Evolutionary conservation across 23 red algal species (phyloP), one percentile per base, ranked within the genome.

Genomic region (Gracilariopsis chorda): DNA sequence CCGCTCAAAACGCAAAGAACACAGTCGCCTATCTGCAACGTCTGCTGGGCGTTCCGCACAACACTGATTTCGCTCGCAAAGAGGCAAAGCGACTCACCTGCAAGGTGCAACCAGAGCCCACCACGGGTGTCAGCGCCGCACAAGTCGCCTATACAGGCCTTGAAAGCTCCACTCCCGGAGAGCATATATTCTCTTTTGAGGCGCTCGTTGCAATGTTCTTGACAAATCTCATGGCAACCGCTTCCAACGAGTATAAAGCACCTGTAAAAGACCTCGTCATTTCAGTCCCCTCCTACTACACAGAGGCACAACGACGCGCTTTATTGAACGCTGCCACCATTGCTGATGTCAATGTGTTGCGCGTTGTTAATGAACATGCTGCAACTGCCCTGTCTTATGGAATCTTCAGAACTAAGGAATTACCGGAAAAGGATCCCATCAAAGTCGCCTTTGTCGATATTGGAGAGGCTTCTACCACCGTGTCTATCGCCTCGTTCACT

Each of bases 391-490:
- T 99, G 21, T 78, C 91, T 20, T 99, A 99, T 67, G 97, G 97
- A 40, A 88, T 99, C 55, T 99, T 95, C 86, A 76, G 97, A 34
- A 87, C 97, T 19, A 91, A 62, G 55, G 90, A 96, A 27, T 80
- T 99, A 25, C 97, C 97, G 2, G 95, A 98, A n/a, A 63, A 88
- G 34, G 33, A 82, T 59, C 97, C 97, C 9, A 88, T 94, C 19
- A 95, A 99, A 44, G 97, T 95, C 36, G 65, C 88, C 20, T 95
- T 99, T 75, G 97, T 95, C 37, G 97, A 99, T 78, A 63, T 99
- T 51, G 97, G 97, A 4, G 83, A 99, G 37, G 86, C 91, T 1
- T 56, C 73, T 10, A 99, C 97, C 40, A 95, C 93, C 12, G 92
- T 83, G n/a, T 84, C 82, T 25, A 90, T 92, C 27, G 90, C 89